A percentile compares a stretch with the other conserved stretches of the same genome.
phyloP scores from a whole-genome alignment of 2,329 filamentous ascomycete species.

The Colletotrichum sp. region DNA sequence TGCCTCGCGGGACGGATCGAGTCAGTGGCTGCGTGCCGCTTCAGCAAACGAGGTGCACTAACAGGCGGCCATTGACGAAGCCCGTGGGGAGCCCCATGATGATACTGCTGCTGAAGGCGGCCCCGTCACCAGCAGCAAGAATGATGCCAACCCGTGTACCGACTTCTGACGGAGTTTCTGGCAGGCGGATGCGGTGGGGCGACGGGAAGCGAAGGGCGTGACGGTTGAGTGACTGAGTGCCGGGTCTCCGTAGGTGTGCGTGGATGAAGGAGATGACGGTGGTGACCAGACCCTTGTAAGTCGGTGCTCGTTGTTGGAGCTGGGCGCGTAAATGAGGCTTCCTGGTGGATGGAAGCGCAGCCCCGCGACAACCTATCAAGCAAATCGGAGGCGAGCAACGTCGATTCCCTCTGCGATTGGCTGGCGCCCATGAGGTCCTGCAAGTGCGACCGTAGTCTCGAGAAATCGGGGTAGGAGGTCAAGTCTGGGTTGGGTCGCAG shows the following conservation, averaged over 20 bases:
- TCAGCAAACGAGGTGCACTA: background rate
- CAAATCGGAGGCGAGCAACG: slow-evolving; percentile 51
- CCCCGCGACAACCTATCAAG: slow-evolving; percentile 45
- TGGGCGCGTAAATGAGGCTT: slow-evolving; percentile 59
- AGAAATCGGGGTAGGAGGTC: slow-evolving; percentile 16
- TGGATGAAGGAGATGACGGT: slow-evolving; percentile 17
- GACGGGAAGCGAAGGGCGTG: slow-evolving; percentile 34
- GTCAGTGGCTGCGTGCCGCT: slow-evolving; percentile 4
- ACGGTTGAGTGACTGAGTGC: background rate
- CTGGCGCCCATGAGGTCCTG: slow-evolving; percentile 8
- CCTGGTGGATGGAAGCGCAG: slow-evolving; percentile 49
- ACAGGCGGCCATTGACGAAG: background rate
- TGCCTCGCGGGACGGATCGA: slow-evolving; percentile 6
- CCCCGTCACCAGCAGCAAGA: background rate
- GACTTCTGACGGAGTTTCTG: background rate
- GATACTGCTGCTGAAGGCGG: background rate
- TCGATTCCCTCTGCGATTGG: slow-evolving; percentile 46
- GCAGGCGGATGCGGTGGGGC: slow-evolving; percentile 32
- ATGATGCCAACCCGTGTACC: slow-evolving; percentile 5
- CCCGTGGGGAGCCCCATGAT: background rate
- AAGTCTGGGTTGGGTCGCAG: slow-evolving; percentile 23
- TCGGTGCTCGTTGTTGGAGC: slow-evolving; percentile 23
- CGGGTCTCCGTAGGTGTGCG: slow-evolving; percentile 12
- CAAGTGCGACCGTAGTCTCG: slow-evolving; percentile 11
- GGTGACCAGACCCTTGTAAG: slow-evolving; percentile 43